These are phyloP conservation scores for Nigrospora oryzae DNA, from an alignment of 2,329 filamentous ascomycete genomes.

Conservation along the genomic window DNA sequence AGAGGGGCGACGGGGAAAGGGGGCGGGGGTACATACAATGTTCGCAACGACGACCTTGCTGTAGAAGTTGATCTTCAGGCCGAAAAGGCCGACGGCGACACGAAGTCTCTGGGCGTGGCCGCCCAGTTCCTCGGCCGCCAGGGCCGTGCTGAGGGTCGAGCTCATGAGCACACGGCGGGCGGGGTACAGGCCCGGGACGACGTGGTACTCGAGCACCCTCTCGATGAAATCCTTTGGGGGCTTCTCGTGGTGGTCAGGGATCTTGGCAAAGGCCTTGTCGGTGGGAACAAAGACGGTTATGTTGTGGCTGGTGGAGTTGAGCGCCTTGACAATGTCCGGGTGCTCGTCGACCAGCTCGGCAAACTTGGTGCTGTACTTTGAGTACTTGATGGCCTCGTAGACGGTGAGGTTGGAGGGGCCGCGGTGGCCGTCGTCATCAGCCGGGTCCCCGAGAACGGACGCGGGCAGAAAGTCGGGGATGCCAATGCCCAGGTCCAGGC, in stretches of 20 bases:
- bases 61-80: slow-evolving; percentile 70
- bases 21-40: slow-evolving; percentile 42
- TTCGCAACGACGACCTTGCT: slow-evolving; percentile 61
- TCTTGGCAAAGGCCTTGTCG: slow-evolving; percentile 63
- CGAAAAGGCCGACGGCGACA: slow-evolving; percentile 51
- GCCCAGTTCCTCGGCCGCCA: slow-evolving; percentile 51
- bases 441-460: neutral
- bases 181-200: slow-evolving; percentile 59
- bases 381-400: slow-evolving; percentile 69
- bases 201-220: slow-evolving; percentile 65
- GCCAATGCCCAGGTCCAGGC: slow-evolving; percentile 3
- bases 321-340: slow-evolving; percentile 58
- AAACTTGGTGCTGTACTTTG: slow-evolving; percentile 70
- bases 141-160: slow-evolving; percentile 66
- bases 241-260: slow-evolving; percentile 41
- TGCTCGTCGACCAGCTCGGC: slow-evolving; percentile 67
- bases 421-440: slow-evolving; percentile 5
- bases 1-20: neutral
- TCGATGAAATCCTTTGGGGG: slow-evolving; percentile 64
- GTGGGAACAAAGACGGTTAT: slow-evolving; percentile 77
- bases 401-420: slow-evolving; percentile 60
- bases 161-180: slow-evolving; percentile 56
- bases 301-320: slow-evolving; percentile 69
- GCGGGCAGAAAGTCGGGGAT: slow-evolving; percentile 10
- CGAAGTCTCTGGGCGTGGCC: slow-evolving; percentile 64